Percentiles rank a stretch among this genome's conserved stretches.
These are phyloP conservation scores for Rhynchosporium graminicola DNA, from an alignment of 2,329 filamentous ascomycete species.

Conservation along the genomic window DNA sequence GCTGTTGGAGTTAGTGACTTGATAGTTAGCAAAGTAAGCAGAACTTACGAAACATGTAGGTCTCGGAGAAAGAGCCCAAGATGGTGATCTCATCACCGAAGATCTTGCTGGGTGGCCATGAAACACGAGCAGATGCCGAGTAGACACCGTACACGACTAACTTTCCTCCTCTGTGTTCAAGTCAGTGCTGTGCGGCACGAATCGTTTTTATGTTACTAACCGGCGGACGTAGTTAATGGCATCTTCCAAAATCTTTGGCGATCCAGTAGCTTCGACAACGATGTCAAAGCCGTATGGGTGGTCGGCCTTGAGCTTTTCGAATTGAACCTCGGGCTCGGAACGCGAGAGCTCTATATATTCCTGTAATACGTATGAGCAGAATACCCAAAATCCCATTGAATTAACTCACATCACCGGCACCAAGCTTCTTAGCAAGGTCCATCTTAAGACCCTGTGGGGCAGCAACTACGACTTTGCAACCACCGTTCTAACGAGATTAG, in stretches of 20 bases:
- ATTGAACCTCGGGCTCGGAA: constrained; percentile 57
- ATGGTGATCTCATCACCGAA: constrained; percentile 70
- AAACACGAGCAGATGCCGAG: constrained; percentile 59
- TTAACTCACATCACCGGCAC: constrained; percentile 49
- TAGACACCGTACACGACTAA: constrained; percentile 73
- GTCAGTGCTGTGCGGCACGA: background rate
- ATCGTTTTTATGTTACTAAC: constrained; percentile 48
- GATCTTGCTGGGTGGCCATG: constrained; percentile 72
- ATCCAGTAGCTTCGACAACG: constrained; percentile 71
- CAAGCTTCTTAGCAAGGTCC: constrained; percentile 62
- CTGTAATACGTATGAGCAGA: constrained; percentile 19
- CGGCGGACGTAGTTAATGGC: constrained; percentile 71
- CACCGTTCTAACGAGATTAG: constrained; percentile 63
- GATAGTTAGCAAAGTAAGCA: background rate
- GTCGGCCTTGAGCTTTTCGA: constrained; percentile 60
- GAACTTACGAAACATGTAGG: constrained; percentile 65
- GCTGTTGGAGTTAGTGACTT: constrained; percentile 43
- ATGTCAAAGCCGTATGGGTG: constrained; percentile 75
- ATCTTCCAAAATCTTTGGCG: constrained; percentile 67
- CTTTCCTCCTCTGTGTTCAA: constrained; percentile 45
- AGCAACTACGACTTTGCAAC: constrained; percentile 69
- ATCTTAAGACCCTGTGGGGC: constrained; percentile 70
- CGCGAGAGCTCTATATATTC: constrained; percentile 55
- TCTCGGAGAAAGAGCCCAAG: constrained; percentile 72
- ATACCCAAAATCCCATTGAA: too few relatives aligned